These are phyloP conservation scores for Xylaria castorea DNA, from an alignment of 495 filamentous ascomycete genomes.

Conservation along the genomic window DNA sequence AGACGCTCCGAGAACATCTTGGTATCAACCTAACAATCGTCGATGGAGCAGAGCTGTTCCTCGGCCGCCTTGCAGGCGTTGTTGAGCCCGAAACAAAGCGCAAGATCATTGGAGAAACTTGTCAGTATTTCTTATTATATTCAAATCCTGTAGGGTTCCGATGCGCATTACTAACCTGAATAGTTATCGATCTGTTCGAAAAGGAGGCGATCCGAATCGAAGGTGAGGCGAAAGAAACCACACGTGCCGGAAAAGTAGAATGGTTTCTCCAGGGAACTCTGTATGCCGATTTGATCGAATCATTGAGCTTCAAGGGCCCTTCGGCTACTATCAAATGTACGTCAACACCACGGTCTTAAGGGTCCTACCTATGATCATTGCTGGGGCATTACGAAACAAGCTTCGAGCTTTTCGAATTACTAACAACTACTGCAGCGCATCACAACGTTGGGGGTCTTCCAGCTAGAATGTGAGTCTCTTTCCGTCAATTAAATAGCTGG, in stretches of 20 bases:
- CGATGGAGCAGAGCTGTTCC: constrained; percentile 78
- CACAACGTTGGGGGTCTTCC: constrained; percentile 84
- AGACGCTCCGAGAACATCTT: constrained; percentile 75
- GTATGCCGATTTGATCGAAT: constrained; percentile 83
- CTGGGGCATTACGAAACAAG: neutral
- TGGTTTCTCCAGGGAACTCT: constrained; percentile 87
- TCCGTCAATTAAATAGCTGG: neutral
- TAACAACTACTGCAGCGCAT: constrained; percentile 48
- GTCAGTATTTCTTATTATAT: constrained; percentile 32
- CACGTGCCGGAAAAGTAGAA: constrained; percentile 71
- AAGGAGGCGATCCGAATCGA: constrained; percentile 79
- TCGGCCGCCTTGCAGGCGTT: constrained; percentile 75
- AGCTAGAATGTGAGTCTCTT: constrained; percentile 33
- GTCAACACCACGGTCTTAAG: neutral
- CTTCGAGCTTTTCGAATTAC: neutral
- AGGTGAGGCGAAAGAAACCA: constrained; percentile 64
- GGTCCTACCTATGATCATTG: neutral
- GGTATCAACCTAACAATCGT: constrained; percentile 91
- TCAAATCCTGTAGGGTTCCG: neutral
- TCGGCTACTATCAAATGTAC: constrained; percentile 74
- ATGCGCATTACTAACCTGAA: constrained; percentile 22
- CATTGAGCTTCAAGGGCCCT: constrained; percentile 82
- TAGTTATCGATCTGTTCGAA: constrained; percentile 88
- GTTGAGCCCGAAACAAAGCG: constrained; percentile 88
- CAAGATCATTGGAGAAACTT: constrained; percentile 83